Evolutionary conservation across 2,329 filamentous ascomycete genomes (phyloP).

Genomic region (Phyllosticta capitalensis): DNA sequence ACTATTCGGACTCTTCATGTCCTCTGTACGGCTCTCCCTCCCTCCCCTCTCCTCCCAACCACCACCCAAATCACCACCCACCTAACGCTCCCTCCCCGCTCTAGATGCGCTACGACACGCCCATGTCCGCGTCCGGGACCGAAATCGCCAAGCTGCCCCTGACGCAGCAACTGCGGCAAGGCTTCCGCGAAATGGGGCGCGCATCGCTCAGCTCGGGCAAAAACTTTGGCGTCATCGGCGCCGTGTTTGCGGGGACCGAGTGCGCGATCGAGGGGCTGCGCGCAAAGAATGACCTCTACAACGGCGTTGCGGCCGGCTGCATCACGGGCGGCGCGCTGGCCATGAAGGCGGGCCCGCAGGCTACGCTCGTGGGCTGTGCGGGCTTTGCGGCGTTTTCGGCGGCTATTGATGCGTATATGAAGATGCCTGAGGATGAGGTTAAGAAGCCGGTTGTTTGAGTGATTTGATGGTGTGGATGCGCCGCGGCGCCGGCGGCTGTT

Average conservation of each 20-base stretch:
- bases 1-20: slow-evolving; percentile 96
- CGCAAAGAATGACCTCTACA: slow-evolving; percentile 87
- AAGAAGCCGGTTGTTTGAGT: slow-evolving; percentile 29
- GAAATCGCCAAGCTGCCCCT: slow-evolving; percentile 60
- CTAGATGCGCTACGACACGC: slow-evolving; percentile 97
- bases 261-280: slow-evolving; percentile 89
- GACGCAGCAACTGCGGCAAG: slow-evolving; percentile 70
- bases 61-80: not conserved
- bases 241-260: slow-evolving; percentile 84
- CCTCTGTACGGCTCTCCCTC: slow-evolving; percentile 56
- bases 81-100: not conserved
- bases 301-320: slow-evolving; percentile 81
- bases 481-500: no score
- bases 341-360: slow-evolving; percentile 79
- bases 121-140: slow-evolving; percentile 50
- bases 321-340: slow-evolving; percentile 84
- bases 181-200: slow-evolving; percentile 90
- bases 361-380: slow-evolving; percentile 74
- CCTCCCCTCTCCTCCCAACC: not conserved
- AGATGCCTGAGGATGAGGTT: slow-evolving; percentile 32
- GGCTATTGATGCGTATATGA: slow-evolving; percentile 86
- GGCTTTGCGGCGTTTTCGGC: slow-evolving; percentile 90
- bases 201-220: slow-evolving; percentile 76
- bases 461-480: no score
- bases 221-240: slow-evolving; percentile 89